phyloP scores from a whole-genome alignment of 169 alveolate genomes.

The Babesia bovis region DNA sequence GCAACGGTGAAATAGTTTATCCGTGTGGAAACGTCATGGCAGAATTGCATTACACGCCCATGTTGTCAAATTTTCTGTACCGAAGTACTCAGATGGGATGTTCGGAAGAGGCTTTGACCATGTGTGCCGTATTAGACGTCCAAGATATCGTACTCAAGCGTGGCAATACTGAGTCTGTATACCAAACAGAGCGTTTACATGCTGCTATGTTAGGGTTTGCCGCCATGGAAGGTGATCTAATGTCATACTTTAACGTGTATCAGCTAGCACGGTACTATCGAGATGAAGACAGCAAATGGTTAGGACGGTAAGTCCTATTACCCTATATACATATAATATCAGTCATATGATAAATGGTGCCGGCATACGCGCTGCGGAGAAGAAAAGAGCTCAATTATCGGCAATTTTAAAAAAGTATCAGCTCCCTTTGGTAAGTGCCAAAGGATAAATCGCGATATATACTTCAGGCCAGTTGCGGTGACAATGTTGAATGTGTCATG shows the following conservation, averaged over 20 bases:
- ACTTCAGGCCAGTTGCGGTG: conserved; percentile 51
- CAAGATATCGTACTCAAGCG: conserved; percentile 40
- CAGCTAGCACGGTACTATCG: conserved; percentile 58
- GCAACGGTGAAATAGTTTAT: conserved; percentile 49
- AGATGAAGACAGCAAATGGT: conserved; percentile 56
- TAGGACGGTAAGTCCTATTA: conserved; percentile 8
- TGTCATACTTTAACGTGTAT: conserved; percentile 63
- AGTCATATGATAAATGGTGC: conserved; percentile 58
- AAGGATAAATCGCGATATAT: not conserved
- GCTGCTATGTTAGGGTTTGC: conserved; percentile 61
- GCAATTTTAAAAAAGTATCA: conserved; percentile 28
- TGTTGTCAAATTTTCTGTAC: conserved; percentile 53
- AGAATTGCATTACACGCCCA: conserved; percentile 46
- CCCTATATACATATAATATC: not conserved
- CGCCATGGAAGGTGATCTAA: conserved; percentile 66
- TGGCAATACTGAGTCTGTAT: conserved; percentile 8
- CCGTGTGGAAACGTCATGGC: conserved; percentile 67
- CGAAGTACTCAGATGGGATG: conserved; percentile 53
- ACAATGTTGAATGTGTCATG: conserved; percentile 18
- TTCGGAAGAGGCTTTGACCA: conserved; percentile 63
- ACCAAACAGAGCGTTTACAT: conserved; percentile 37
- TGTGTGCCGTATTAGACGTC: conserved; percentile 54
- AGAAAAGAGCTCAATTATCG: conserved; percentile 8
- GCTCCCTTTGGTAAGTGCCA: conserved; percentile 37
- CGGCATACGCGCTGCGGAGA: conserved; percentile 50